Conservation (phyloP, 331 rosid species). For the Dryas integrifolia region DNA sequence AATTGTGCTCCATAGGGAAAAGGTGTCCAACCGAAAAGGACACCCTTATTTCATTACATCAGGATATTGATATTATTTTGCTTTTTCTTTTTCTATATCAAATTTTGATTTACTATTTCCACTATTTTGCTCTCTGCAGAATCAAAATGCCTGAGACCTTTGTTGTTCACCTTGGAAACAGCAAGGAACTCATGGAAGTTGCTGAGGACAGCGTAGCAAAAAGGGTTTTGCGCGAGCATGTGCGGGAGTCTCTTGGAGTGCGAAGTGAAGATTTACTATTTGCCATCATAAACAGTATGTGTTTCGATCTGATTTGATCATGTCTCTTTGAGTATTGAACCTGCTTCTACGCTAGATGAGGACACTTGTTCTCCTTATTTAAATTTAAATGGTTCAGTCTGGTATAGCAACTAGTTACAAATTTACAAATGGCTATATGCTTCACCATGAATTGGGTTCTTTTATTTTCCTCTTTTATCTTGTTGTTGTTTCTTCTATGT, state of each 20-base stretch:
- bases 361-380: too few species aligned
- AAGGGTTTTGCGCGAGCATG: slow-evolving; percentile 39
- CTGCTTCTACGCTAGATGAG: too few species aligned
- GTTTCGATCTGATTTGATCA: neutral
- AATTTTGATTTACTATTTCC: neutral
- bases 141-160: slow-evolving; percentile 37
- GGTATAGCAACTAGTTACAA: neutral
- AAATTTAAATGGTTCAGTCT: neutral
- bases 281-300: slow-evolving; percentile 40
- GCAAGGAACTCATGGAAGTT: slow-evolving; percentile 42
- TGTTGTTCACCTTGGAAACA: slow-evolving; percentile 42
- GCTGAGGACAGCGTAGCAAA: slow-evolving; percentile 37
- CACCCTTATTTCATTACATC: neutral
- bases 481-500: neutral
- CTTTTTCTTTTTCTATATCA: neutral
- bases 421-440: neutral
- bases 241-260: slow-evolving; percentile 40
- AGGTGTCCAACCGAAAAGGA: neutral
- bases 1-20: neutral
- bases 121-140: slow-evolving; percentile 16
- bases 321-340: neutral
- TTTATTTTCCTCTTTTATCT: neutral
- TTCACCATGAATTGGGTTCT: neutral
- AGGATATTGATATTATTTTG: neutral
- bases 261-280: slow-evolving; percentile 37